Conservation (phyloP, 2,329 filamentous ascomycete genomes). For the Paraphoma chrysanthemicola region DNA sequence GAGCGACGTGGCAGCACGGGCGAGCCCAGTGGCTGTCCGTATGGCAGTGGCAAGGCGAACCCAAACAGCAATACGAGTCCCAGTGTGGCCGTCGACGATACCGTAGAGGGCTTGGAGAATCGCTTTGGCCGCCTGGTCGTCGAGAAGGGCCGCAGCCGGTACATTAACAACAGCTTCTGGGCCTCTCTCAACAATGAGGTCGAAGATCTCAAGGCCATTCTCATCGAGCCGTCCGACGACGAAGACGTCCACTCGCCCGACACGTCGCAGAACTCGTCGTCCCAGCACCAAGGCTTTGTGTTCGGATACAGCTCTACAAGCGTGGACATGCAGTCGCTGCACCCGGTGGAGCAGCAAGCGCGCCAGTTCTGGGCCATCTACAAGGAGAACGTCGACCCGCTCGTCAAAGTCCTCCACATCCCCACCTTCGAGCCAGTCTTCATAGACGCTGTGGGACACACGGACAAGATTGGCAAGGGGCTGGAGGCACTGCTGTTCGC, state of each 20-base stretch:
- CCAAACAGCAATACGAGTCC: slow-evolving; percentile 4
- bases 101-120: slow-evolving; percentile 51
- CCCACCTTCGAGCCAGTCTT: slow-evolving; percentile 70
- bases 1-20: slow-evolving; percentile 18
- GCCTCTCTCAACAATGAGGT: slow-evolving; percentile 77
- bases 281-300: slow-evolving; percentile 74
- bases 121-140: slow-evolving; percentile 74
- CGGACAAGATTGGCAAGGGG: slow-evolving; percentile 64
- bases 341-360: slow-evolving; percentile 70
- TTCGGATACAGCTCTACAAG: slow-evolving; percentile 76
- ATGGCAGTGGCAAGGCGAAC: not conserved
- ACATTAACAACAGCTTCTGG: slow-evolving; percentile 81
- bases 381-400: slow-evolving; percentile 75
- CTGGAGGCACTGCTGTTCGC: slow-evolving; percentile 67
- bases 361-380: slow-evolving; percentile 73
- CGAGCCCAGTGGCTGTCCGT: slow-evolving; percentile 11
- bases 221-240: slow-evolving; percentile 69
- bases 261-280: slow-evolving; percentile 35
- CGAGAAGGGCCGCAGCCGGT: slow-evolving; percentile 73
- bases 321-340: slow-evolving; percentile 69
- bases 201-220: slow-evolving; percentile 67
- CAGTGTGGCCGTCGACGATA: slow-evolving; percentile 38
- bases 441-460: slow-evolving; percentile 65
- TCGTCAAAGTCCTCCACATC: slow-evolving; percentile 75
- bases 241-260: slow-evolving; percentile 57